phyloP scores from a whole-genome alignment of 495 filamentous ascomycete genomes.

The Xylaria venustula region DNA sequence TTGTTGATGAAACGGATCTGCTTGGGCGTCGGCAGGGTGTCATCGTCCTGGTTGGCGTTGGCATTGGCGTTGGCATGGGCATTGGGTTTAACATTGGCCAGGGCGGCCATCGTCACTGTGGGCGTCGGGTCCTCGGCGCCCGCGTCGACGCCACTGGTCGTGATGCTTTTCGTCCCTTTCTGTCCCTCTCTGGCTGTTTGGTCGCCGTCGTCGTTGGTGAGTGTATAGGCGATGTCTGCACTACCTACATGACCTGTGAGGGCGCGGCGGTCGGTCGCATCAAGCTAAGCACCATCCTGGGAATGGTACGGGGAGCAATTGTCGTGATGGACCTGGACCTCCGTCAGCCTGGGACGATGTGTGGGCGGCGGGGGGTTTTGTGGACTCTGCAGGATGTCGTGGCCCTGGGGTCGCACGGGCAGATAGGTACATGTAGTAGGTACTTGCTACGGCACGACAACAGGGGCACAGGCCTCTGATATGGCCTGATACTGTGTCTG shows the following conservation, averaged over 20 bases:
- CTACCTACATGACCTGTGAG: not conserved
- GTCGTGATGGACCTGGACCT: conserved; percentile 4
- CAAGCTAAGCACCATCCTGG: conserved; percentile 14
- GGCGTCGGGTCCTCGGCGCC: conserved; percentile 1
- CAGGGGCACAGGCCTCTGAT: not conserved
- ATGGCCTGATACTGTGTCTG: not conserved
- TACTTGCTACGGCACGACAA: no score
- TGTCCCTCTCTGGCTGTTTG: not conserved
- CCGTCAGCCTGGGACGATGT: conserved; percentile 4
- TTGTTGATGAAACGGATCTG: conserved; percentile 78
- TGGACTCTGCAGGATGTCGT: conserved; percentile 10
- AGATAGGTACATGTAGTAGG: no score
- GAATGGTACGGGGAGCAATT: no score
- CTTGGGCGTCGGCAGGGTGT: conserved; percentile 45
- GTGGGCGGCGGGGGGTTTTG: conserved; percentile 16
- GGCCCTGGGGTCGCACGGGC: no score
- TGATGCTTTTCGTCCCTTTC: not conserved
- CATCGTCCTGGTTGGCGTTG: conserved; percentile 37
- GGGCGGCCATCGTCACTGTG: conserved; percentile 41
- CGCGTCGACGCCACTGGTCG: not conserved
- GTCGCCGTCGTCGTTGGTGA: not conserved
- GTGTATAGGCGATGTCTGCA: not conserved
- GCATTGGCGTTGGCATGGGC: conserved; percentile 40
- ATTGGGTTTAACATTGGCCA: conserved; percentile 40
- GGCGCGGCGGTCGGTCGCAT: conserved; percentile 7